phyloP scores from a whole-genome alignment of 2,329 filamentous ascomycete genomes.

The Trichophyton schoenleinii region DNA sequence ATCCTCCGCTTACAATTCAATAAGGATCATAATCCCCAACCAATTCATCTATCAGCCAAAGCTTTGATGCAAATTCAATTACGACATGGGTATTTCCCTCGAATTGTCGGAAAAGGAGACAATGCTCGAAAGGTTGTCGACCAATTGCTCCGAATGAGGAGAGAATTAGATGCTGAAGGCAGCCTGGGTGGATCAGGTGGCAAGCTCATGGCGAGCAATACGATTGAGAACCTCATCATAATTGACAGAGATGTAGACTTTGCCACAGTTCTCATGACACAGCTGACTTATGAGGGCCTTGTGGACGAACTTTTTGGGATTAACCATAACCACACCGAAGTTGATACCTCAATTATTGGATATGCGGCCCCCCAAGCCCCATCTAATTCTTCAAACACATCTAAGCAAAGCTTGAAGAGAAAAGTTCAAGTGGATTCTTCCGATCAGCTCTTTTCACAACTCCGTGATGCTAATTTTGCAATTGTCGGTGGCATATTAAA shows the following conservation, averaged over 20 bases:
- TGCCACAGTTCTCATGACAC: slow-evolving; percentile 80
- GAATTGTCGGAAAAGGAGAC: slow-evolving; percentile 90
- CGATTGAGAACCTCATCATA: slow-evolving; percentile 81
- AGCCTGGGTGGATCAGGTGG: slow-evolving; percentile 42
- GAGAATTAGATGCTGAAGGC: slow-evolving; percentile 73
- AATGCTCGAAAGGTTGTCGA: slow-evolving; percentile 83
- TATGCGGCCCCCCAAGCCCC: slow-evolving; percentile 46
- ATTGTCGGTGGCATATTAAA: slow-evolving; percentile 83
- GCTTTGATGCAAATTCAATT: slow-evolving; percentile 91
- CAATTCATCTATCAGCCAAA: slow-evolving; percentile 77
- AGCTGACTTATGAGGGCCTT: slow-evolving; percentile 90
- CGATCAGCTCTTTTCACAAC: slow-evolving; percentile 74
- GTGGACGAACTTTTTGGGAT: slow-evolving; percentile 91
- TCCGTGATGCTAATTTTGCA: slow-evolving; percentile 88
- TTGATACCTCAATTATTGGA: slow-evolving; percentile 81
- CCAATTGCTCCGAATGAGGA: slow-evolving; percentile 77
- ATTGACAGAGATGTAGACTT: slow-evolving; percentile 94
- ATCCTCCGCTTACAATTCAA: slow-evolving; percentile 17
- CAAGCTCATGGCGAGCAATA: slow-evolving; percentile 70
- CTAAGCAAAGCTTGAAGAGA: slow-evolving; percentile 59
- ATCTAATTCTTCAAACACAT: slow-evolving; percentile 35
- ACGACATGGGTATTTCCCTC: slow-evolving; percentile 82
- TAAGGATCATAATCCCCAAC: slow-evolving; percentile 72
- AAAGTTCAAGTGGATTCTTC: slow-evolving; percentile 81
- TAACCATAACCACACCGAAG: slow-evolving; percentile 80